phyloP scores from a whole-genome alignment of 805 yeast species.

The Wickerhamiella parazyma region DNA sequence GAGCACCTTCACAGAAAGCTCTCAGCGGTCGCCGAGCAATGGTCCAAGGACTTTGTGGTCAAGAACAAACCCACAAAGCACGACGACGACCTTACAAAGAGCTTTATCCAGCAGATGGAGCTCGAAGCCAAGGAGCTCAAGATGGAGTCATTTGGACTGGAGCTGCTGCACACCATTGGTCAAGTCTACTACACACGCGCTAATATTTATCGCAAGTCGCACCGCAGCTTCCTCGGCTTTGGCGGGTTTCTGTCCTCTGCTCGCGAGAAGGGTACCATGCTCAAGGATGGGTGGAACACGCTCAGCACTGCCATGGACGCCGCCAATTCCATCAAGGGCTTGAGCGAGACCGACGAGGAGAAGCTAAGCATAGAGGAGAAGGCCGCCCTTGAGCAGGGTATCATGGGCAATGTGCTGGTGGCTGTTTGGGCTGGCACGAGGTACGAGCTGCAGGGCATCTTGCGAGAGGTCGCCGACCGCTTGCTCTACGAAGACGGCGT shows the following conservation, averaged over 20 bases:
- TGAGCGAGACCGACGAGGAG: slow-evolving; percentile 58
- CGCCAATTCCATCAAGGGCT: slow-evolving; percentile 59
- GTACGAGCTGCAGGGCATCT: slow-evolving; percentile 67
- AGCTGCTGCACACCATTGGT: slow-evolving; percentile 68
- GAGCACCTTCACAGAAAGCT: slow-evolving; percentile 61
- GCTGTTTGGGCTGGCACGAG: slow-evolving; percentile 94
- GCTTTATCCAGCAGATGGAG: slow-evolving; percentile 50
- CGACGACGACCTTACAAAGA: slow-evolving; percentile 44
- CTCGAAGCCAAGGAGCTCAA: slow-evolving; percentile 85
- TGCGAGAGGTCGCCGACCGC: slow-evolving; percentile 68
- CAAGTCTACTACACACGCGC: slow-evolving; percentile 65
- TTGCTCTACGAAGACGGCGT: slow-evolving; percentile 58
- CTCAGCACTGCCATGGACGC: slow-evolving; percentile 80
- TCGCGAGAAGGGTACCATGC: slow-evolving; percentile 70
- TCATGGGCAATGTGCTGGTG: slow-evolving; percentile 80
- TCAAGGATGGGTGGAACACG: slow-evolving; percentile 72
- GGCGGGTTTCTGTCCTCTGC: slow-evolving; percentile 70
- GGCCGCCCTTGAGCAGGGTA: slow-evolving; percentile 65
- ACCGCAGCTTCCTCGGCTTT: slow-evolving; percentile 63
- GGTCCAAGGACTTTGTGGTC: slow-evolving; percentile 45
- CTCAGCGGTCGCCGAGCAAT: slow-evolving; percentile 47
- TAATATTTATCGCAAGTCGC: slow-evolving; percentile 54
- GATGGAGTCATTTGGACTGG: slow-evolving; percentile 90
- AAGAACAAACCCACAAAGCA: slow-evolving; percentile 45
- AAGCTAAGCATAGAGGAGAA: slow-evolving; percentile 43